phyloP scores from a whole-genome alignment of 177 flowering plant species.

The Tripterygium wilfordii region DNA sequence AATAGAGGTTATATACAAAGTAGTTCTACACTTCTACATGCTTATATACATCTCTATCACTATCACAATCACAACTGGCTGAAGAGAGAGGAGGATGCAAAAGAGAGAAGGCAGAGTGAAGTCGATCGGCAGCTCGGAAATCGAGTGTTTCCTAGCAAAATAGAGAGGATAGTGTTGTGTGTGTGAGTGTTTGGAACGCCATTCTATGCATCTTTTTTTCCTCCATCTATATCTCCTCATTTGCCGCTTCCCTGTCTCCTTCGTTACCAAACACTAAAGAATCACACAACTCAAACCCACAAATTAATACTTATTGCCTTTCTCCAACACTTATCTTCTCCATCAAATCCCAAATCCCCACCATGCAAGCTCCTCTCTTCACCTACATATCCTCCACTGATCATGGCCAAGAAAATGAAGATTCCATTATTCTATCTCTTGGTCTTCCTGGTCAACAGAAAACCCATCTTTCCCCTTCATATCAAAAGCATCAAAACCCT shows the following conservation, averaged over 20 bases:
- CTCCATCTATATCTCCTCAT: slow-evolving; percentile 12
- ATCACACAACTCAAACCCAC: slow-evolving; percentile 3
- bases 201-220: slow-evolving; percentile 16
- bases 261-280: slow-evolving; percentile 22
- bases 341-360: slow-evolving; percentile 9
- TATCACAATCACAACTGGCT: not conserved
- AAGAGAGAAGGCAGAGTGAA: slow-evolving; percentile 3
- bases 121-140: not conserved
- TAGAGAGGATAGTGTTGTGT: not conserved
- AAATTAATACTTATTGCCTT: slow-evolving; percentile 14
- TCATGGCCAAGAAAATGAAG: slow-evolving; percentile 33
- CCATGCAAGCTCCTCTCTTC: slow-evolving; percentile 20
- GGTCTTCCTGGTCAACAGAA: slow-evolving; percentile 48
- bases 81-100: slow-evolving; percentile 4
- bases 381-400: slow-evolving; percentile 22
- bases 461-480: slow-evolving; percentile 4
- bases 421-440: slow-evolving; percentile 39
- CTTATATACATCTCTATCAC: not conserved
- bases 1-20: slow-evolving; percentile 10
- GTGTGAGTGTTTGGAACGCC: slow-evolving; percentile 17
- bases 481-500: not conserved
- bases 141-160: slow-evolving; percentile 4
- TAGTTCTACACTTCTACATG: slow-evolving; percentile 14
- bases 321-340: slow-evolving; percentile 20
- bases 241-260: slow-evolving; percentile 36